Conservation (phyloP, 2,329 filamentous ascomycete genomes). For the Sporothrix mexicana region DNA sequence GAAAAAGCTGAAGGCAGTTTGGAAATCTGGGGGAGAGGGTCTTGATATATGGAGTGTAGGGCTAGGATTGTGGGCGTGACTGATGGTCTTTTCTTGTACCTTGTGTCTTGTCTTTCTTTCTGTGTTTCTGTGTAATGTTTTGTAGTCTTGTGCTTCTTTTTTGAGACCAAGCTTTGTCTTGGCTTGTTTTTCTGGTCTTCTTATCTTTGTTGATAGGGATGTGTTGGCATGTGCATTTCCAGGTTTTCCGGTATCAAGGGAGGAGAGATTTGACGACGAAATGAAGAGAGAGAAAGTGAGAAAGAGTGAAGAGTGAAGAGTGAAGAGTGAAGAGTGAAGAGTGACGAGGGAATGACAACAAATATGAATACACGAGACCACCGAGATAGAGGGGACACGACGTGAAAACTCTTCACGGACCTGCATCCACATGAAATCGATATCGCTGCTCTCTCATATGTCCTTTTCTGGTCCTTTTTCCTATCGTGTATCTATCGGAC, state of each 20-base stretch:
- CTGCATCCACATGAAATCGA: conserved; percentile 16
- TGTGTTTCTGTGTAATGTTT: background rate
- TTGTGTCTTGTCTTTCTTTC: background rate
- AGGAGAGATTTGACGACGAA: background rate
- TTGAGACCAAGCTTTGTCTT: background rate
- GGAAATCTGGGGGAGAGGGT: conserved; percentile 16
- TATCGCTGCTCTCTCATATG: background rate
- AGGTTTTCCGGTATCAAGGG: conserved; percentile 16
- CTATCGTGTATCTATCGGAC: conserved; percentile 4
- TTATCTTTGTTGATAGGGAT: conserved; percentile 14
- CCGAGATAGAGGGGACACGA: background rate
- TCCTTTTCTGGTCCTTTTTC: background rate
- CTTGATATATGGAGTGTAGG: conserved; percentile 26
- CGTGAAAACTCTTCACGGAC: conserved; percentile 28
- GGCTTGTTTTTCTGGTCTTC: background rate
- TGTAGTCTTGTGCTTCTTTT: background rate
- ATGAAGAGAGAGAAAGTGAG: background rate
- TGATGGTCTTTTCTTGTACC: background rate
- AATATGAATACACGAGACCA: background rate
- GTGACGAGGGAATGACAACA: background rate
- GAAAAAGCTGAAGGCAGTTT: background rate
- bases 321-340: background rate
- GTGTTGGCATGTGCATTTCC: conserved; percentile 19
- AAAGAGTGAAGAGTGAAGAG: background rate
- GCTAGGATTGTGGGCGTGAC: conserved; percentile 4